These are phyloP conservation scores for Monosporascus sp. DNA, from an alignment of 2,329 filamentous ascomycete genomes.

Conservation along the genomic window DNA sequence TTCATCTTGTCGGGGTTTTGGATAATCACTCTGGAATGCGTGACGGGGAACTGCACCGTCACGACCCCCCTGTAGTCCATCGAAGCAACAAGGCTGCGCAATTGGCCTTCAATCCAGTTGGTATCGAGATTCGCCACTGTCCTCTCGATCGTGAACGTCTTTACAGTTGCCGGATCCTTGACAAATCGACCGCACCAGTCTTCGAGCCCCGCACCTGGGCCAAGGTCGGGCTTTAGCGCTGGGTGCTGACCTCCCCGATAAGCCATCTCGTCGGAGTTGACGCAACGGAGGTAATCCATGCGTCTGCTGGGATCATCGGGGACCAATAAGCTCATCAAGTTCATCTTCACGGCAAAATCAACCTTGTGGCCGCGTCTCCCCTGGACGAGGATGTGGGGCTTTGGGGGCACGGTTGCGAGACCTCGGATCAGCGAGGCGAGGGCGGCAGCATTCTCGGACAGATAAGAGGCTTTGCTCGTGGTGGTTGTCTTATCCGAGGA, in stretches of 20 bases:
- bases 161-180: constrained; percentile 39
- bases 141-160: constrained; percentile 47
- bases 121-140: constrained; percentile 50
- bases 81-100: constrained; percentile 45
- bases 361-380: constrained; percentile 39
- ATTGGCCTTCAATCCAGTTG: constrained; percentile 49
- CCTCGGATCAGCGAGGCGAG: constrained; percentile 41
- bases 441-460: constrained; percentile 40
- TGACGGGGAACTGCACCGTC: constrained; percentile 43
- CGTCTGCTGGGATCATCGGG: constrained; percentile 38
- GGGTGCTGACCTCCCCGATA: constrained; percentile 42
- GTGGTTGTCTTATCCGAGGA: constrained; percentile 44
- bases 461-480: constrained; percentile 41
- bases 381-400: constrained; percentile 45
- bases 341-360: constrained; percentile 51
- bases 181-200: constrained; percentile 45
- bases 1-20: constrained; percentile 49
- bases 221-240: constrained; percentile 37
- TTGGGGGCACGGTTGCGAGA: constrained; percentile 49
- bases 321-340: constrained; percentile 49
- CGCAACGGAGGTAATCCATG: constrained; percentile 50
- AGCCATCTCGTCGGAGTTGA: constrained; percentile 43
- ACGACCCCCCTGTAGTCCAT: constrained; percentile 47
- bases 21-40: constrained; percentile 43
- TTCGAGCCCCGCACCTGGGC: constrained; percentile 36